These are phyloP conservation scores for Psilocybe cubensis DNA, from an alignment of 768 basidiomycete species.

Conservation along the genomic window DNA sequence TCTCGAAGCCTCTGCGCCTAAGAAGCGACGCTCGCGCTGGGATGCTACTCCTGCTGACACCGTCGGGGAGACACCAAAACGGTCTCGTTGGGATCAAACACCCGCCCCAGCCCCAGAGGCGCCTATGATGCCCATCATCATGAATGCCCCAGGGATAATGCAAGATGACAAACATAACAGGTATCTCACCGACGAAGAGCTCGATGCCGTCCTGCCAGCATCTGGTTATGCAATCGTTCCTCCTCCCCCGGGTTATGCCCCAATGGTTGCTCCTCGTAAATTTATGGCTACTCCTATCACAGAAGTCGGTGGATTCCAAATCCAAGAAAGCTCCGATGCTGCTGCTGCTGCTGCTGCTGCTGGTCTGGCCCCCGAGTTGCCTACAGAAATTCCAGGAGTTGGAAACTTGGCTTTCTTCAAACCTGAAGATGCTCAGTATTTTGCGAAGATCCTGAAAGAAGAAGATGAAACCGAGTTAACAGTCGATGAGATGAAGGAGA, in stretches of 20 bases:
- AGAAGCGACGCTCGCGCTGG: conserved; percentile 95
- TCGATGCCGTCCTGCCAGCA: conserved; percentile 86
- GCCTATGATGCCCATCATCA: conserved; percentile 81
- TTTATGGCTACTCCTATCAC: conserved; percentile 59
- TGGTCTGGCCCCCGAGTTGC: conserved; percentile 89
- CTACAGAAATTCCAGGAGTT: conserved; percentile 97
- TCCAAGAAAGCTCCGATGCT: conserved; percentile 93
- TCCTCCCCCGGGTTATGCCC: conserved; percentile 93
- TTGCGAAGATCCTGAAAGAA: conserved; percentile 93
- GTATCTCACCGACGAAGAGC: conserved; percentile 95
- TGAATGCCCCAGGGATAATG: conserved; percentile 86
- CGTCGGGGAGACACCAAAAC: conserved; percentile 74
- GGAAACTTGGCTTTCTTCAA: conserved; percentile 98
- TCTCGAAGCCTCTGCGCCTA: conserved; percentile 73
- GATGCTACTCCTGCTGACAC: conserved; percentile 88
- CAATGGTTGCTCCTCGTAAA: conserved; percentile 66
- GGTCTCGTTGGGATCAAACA: conserved; percentile 97
- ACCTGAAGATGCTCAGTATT: conserved; percentile 96
- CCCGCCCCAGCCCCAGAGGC: conserved; percentile 67
- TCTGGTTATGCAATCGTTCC: conserved; percentile 91
- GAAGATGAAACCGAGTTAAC: conserved; percentile 93
- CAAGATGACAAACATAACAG: conserved; percentile 96
- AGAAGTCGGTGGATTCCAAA: conserved; percentile 88
- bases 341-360: conserved; percentile 88
- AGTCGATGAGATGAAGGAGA: conserved; percentile 98